Evolutionary conservation across 192 early-diverging fungal species (phyloP), one percentile per base, ranked within the genome.

Genomic region (Backusella macrospora): DNA sequence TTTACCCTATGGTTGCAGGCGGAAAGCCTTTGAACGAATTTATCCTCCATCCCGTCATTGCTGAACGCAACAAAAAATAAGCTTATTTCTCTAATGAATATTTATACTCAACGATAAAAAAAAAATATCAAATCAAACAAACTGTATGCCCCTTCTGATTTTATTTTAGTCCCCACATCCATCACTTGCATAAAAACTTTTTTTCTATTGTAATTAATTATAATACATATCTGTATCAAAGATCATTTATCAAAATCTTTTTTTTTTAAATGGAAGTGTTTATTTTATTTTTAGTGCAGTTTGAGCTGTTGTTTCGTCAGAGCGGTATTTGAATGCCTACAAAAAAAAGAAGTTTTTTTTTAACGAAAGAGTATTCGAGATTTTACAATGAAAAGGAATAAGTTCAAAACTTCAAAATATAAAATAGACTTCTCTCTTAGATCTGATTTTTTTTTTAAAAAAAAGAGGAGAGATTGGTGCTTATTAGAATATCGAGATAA

Each of bases 1-100:
- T 99, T 26, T 94, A 91, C 80, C 98, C 98, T 52, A 99, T 99
- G 98, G 95, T 94, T 1, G 95, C 98, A 26, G 98, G 93, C 72
- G 96, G 96, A 49, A 96, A 94, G 82, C 92, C 89, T 18, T 83
- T 99, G 70, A 87, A 98, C 83, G 96, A 99, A 79, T 94, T 97
- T 79, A 89, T 93, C 63, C 77, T 86, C 40, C 88, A 89, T 70
- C 83, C 84, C 13, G 6, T 15, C 26, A 68, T 68, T 15, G 21
- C 42, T 47, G 45, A 39, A 46, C 67, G 67, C 44, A 68, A 68
- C 26, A 68, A 68, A 29, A 71, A 68, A 34, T 47, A 68, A 45
- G 52, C 18, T 55, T 26, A 55, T 23, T 0, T 23, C 52, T 13
- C 8, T 23, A 23, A 23, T 55, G 52, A 55, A 26, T 55, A 26